Evolutionary conservation across 306 rosid species (phyloP).

Genomic region (Carpinus viminea): DNA sequence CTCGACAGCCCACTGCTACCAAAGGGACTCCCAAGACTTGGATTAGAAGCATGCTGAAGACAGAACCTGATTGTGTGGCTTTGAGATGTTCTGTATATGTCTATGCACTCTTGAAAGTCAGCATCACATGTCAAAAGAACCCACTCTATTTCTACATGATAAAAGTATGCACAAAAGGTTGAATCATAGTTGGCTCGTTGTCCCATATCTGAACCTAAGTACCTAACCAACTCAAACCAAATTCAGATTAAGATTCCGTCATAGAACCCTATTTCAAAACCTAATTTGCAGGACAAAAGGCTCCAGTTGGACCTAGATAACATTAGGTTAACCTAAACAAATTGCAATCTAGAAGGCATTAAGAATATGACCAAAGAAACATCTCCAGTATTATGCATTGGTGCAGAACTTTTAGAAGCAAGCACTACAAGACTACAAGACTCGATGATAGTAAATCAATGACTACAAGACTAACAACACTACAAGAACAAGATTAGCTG

Average conservation of each 20-base stretch:
- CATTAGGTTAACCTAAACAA: neutral
- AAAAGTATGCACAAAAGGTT: neutral
- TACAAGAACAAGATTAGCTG: neutral
- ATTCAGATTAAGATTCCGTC: neutral
- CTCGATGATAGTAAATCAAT: neutral
- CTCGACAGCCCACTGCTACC: conserved; percentile 34
- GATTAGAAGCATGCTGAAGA: no score
- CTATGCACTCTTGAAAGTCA: conserved; percentile 61
- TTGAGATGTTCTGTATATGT: conserved; percentile 45
- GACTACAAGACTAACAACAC: neutral
- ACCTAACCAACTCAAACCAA: neutral
- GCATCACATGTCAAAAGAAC: conserved; percentile 54
- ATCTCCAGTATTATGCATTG: neutral
- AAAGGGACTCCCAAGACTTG: no score
- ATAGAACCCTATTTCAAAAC: neutral
- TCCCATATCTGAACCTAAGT: neutral
- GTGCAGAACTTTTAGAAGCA: neutral
- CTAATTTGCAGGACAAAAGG: neutral
- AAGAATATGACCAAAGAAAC: neutral
- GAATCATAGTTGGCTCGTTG: neutral
- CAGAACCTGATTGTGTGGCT: conserved; percentile 50
- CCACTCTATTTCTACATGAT: conserved; percentile 27
- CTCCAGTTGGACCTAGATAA: neutral
- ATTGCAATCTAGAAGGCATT: neutral
- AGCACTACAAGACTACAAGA: neutral